Evolutionary conservation across 352 stramenopile species (phyloP), one percentile per base, ranked within the genome.

Genomic region (Thalassiosira livingstoniorum): DNA sequence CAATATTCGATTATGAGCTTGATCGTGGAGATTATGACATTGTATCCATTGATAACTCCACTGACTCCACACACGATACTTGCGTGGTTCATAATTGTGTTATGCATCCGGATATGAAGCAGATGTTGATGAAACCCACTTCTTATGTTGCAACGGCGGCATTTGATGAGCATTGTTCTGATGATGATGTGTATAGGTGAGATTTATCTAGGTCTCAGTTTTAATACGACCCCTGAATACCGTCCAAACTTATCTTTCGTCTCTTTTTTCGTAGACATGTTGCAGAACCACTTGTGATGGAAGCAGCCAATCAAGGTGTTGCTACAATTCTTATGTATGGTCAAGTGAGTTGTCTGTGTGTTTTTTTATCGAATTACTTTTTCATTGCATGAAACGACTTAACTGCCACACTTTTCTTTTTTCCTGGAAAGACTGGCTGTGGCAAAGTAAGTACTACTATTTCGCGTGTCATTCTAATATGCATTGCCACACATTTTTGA

Each of bases 101-200:
- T 55, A 97, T 97, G 94, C 95, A 97, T 82, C 84, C 91, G 88
- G 95, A 98, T 68, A 97, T 97, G 95, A 90, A 90, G 39, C 92
- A 95, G 80, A 96, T 96, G 92, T 95, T 95, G 66, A 90, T 97
- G 62, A 93, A 95, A 34, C 94, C 87, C 23, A 92, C 93, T 71
- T 81, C 90, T 43, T 95, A 95, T 78, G 86, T 85, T 29, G 96
- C 95, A 71, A 96, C 93, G 29, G 92, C 88, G 34, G 93, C 88
- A 70, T 96, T 97, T 83, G 88, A 95, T 62, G 92, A 96, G 42
- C 82, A 88, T 13, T 87, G 91, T 7, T 86, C 91, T 39, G 96
- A 95, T 27, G 94, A 96, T 80, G 91, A 91, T 4, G 87, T 97
- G 35, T 97, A 95, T 67, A 80, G 81, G 4, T n/a, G n/a, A n/a